Conservation (phyloP, 129 eudicot species). For the Centaurea solstitialis region DNA sequence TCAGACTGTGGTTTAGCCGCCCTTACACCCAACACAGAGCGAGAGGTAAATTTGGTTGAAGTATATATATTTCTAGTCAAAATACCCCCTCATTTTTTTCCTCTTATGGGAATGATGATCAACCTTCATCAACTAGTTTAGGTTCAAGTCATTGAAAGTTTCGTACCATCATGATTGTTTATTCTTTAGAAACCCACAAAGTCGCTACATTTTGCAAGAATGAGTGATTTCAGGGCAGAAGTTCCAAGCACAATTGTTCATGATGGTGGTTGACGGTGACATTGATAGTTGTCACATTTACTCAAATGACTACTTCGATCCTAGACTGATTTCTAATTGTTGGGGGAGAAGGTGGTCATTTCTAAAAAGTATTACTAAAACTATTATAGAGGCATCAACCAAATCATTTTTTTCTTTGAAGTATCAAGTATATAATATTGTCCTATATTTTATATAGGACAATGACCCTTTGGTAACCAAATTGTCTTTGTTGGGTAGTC, state of each 20-base stretch:
- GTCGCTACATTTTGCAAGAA: too few species aligned
- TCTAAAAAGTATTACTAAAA: background rate
- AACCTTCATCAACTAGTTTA: background rate
- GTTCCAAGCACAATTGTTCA: too few species aligned
- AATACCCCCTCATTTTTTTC: too few species aligned
- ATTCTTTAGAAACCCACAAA: background rate
- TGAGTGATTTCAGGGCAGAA: too few species aligned
- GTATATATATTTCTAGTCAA: background rate
- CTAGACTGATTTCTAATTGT: background rate
- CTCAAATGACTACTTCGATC: background rate
- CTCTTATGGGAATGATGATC: background rate
- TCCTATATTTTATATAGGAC: too few species aligned
- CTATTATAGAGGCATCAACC: background rate
- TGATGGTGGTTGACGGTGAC: background rate
- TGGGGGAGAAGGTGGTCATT: background rate
- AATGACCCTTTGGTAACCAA: background rate
- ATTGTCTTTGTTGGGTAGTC: too few species aligned
- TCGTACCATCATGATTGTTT: background rate
- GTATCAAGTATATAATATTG: background rate
- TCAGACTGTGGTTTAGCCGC: slow-evolving; percentile 97
- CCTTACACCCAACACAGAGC: slow-evolving; percentile 84
- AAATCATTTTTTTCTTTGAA: background rate
- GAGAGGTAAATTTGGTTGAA: slow-evolving; percentile 54
- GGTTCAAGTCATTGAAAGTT: background rate
- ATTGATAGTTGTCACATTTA: background rate